Base-by-base conservation (phyloP, 2,329 filamentous ascomycete species). In the Colletotrichum kahawae region DNA sequence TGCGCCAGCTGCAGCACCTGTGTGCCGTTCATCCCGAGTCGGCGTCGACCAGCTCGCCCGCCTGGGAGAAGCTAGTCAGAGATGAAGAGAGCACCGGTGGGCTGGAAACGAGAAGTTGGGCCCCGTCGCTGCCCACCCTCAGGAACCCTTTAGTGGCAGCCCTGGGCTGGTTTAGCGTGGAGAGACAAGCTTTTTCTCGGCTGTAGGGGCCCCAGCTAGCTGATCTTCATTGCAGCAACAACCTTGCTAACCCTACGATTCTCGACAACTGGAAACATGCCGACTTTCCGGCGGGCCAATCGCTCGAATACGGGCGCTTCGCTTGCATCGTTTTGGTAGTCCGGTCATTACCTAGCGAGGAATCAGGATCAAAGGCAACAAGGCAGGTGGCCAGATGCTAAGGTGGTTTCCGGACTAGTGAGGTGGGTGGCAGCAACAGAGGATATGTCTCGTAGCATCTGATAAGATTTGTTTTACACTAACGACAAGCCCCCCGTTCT, bases 101-200 rank as follows among this genome's bases (percentile, higher is more conserved):
- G 18, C 43, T 43, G 60, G n/a, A n/a, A n/a, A n/a, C n/a, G n/a
- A n/a, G n/a, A n/a, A 33, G 31, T 33, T 8, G 31, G 31, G 31
- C 31, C 43, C 29, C 64, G 34, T 54, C 38, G 31, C 38, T 10
- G 54, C 54, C 54, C 54, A n/a, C 54, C 24, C 27, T 57, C 27
- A 13, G 65, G 24, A 18, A 69, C 24, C 24, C 7, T 21, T 31
- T 57, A 14, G 59, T n/a, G 57, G 57, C 21, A 21, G 48, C 43
- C 31, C 71, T 34, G 51, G 38, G 31, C 54, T 70, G 38, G 60
- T 21, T 62, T 67, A 74, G 68, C 71, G 60, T 33, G 38, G 68
- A 59, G 60, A 59, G 62, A 74, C 62, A 74, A 74, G 72, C 72
- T 74, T 71, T 74, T 62, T 63, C 60, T 29, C 18, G 68, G 31